Conservation (phyloP, 495 filamentous ascomycete genomes). For the Penicillium goetzii region DNA sequence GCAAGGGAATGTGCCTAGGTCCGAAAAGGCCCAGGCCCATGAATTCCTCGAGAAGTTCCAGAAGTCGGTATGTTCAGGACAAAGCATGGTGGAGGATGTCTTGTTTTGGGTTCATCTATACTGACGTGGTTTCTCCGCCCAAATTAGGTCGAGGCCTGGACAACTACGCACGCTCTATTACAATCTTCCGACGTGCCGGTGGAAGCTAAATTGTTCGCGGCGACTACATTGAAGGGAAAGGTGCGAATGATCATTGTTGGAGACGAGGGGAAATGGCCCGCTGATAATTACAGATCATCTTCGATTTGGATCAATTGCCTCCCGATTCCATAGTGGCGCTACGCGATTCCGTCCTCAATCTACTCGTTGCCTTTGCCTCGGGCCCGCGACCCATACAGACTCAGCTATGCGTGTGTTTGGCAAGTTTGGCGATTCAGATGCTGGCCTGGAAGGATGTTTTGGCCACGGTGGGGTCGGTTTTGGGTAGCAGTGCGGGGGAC, state of each 20-base stretch:
- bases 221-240: slow-evolving; percentile 97
- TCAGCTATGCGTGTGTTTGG: slow-evolving; percentile 92
- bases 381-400: slow-evolving; percentile 91
- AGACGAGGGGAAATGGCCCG: background rate
- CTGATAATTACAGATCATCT: slow-evolving; percentile 67
- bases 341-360: slow-evolving; percentile 77
- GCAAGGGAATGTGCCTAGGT: slow-evolving; percentile 77
- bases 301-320: slow-evolving; percentile 84
- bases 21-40: slow-evolving; percentile 86
- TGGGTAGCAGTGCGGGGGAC: slow-evolving; percentile 77
- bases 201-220: slow-evolving; percentile 92
- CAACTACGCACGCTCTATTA: slow-evolving; percentile 79
- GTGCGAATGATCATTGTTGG: slow-evolving; percentile 50
- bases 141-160: slow-evolving; percentile 82
- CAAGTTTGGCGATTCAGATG: slow-evolving; percentile 95
- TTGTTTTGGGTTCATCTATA: slow-evolving; percentile 15
- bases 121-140: background rate
- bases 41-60: slow-evolving; percentile 93
- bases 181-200: slow-evolving; percentile 71
- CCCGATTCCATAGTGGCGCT: slow-evolving; percentile 71
- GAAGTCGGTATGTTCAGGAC: slow-evolving; percentile 78
- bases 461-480: slow-evolving; percentile 70
- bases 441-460: slow-evolving; percentile 93
- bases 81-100: background rate
- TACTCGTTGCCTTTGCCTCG: slow-evolving; percentile 75